Base-by-base conservation (phyloP, 2,329 filamentous ascomycete species). In the Daldinia sp. region DNA sequence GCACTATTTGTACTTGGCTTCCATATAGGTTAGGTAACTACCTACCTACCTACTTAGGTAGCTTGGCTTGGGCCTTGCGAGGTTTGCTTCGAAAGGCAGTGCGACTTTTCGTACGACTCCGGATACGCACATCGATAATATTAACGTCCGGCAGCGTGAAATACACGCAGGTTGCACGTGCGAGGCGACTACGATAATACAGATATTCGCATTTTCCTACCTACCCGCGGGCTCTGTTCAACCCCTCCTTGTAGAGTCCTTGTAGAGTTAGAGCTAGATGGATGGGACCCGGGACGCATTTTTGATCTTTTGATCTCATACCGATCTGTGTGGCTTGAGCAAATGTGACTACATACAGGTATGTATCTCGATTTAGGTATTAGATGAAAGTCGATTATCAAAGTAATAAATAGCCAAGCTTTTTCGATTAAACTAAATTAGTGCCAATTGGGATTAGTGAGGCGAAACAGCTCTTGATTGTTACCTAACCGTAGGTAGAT, bases 51-150 rank as follows among this genome's bases (percentile, higher is more conserved):
- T n/a, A n/a, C n/a, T n/a, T n/a, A n/a, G n/a, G n/a, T n/a, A n/a
- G n/a, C n/a, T n/a, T n/a, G 4, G 4, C 17, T 50, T 50, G 27
- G 45, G 27, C 51, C 54, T 55, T 51, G 41, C 50, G 47, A 43
- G 21, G 60, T 61, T 64, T 63, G 60, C 59, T 63, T 52, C 37
- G 15, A 17, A 30, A 29, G 39, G 25, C 4, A 6, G 45, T 48
- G 27, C 27, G 3, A 19, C 27, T 27, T 43, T 15, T 48, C 15
- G 61, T 63, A 34, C 52, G 30, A 66, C 56, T 37, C 63, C 63
- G 63, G 60, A 66, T 23, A 54, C 53, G 21, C 61, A 21, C 61
- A 64, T 61, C 61, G 57, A 66, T 45, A 58, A 57, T 41, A 37
- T 34, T 35, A 61, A 63, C 60, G 56, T 37, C 56, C 55, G 52